phyloP scores from a whole-genome alignment of 768 basidiomycete genomes.

The Mycena alexandri region DNA sequence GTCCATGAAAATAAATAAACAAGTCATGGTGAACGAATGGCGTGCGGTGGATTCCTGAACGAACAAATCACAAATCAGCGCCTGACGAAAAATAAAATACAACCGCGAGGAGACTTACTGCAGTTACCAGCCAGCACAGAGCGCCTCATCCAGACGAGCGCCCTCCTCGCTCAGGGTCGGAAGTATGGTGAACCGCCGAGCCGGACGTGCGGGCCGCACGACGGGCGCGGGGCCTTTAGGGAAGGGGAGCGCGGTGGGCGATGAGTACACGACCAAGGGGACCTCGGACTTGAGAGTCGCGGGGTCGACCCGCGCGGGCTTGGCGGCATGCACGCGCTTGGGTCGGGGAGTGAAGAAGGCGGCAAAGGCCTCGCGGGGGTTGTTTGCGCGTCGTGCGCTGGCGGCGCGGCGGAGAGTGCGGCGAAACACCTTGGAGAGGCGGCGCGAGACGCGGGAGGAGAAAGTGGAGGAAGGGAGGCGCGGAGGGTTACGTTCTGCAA shows the following conservation, averaged over 20 bases:
- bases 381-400: background rate
- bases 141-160: background rate
- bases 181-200: slow-evolving; percentile 1
- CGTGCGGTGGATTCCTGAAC: too few species aligned
- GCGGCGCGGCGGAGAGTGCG: slow-evolving; percentile 27
- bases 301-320: slow-evolving; percentile 15
- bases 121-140: slow-evolving; percentile 27
- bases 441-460: background rate
- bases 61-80: too few species aligned
- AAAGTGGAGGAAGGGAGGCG: background rate
- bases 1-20: too few species aligned
- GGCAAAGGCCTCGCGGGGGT: slow-evolving; percentile 6
- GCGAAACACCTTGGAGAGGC: background rate
- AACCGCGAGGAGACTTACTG: too few species aligned
- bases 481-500: slow-evolving; percentile 5
- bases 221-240: slow-evolving; percentile 24
- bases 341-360: slow-evolving; percentile 10
- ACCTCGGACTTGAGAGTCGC: slow-evolving; percentile 6
- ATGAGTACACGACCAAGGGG: slow-evolving; percentile 7
- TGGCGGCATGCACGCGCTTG: background rate
- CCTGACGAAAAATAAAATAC: too few species aligned
- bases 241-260: slow-evolving; percentile 21
- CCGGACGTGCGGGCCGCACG: slow-evolving; percentile 17
- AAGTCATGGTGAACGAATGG: too few species aligned
- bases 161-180: slow-evolving; percentile 8